A percentile compares a stretch with the other conserved stretches of the same genome.
Conservation (phyloP, 2,329 filamentous ascomycete species). For the Trichocomaceae sp. region DNA sequence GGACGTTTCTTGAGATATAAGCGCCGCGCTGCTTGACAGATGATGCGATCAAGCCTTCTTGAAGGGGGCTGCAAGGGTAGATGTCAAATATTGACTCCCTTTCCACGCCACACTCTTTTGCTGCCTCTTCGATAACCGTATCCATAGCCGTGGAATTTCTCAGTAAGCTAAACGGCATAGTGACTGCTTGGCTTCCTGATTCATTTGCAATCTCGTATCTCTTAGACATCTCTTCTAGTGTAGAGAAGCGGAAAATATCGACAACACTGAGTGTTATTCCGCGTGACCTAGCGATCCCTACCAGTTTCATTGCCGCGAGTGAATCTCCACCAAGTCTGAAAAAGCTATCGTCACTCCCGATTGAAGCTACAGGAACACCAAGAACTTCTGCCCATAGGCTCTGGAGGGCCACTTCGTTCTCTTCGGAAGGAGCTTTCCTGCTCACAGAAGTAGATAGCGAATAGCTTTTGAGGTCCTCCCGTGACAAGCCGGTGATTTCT, state of each 20-base stretch:
- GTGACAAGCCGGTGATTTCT: conserved; percentile 31
- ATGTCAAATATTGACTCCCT: conserved; percentile 30
- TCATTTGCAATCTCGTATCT: conserved; percentile 17
- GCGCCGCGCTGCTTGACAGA: conserved; percentile 43
- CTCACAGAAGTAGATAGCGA: conserved; percentile 19
- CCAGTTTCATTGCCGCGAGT: conserved; percentile 19
- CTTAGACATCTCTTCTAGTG: conserved; percentile 39
- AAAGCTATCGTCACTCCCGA: conserved; percentile 23
- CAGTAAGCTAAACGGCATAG: conserved; percentile 26
- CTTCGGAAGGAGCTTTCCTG: conserved; percentile 15
- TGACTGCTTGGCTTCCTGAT: neutral
- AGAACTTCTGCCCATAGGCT: conserved; percentile 20
- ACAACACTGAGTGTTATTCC: conserved; percentile 8
- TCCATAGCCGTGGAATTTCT: conserved; percentile 17
- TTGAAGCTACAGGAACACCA: conserved; percentile 15
- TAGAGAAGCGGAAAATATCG: conserved; percentile 35
- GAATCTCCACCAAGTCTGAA: conserved; percentile 26
- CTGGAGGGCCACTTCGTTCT: conserved; percentile 22
- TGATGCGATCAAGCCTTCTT: conserved; percentile 44
- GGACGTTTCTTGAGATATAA: conserved; percentile 44
- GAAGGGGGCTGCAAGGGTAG: conserved; percentile 40
- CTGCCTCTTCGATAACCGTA: conserved; percentile 23
- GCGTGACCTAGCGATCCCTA: conserved; percentile 7
- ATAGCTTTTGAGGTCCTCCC: conserved; percentile 26
- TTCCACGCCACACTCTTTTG: conserved; percentile 26